Evolutionary conservation across 192 early-diverging fungal species (phyloP), one percentile per base, ranked within the genome.

Genomic region (Endogone sp.): DNA sequence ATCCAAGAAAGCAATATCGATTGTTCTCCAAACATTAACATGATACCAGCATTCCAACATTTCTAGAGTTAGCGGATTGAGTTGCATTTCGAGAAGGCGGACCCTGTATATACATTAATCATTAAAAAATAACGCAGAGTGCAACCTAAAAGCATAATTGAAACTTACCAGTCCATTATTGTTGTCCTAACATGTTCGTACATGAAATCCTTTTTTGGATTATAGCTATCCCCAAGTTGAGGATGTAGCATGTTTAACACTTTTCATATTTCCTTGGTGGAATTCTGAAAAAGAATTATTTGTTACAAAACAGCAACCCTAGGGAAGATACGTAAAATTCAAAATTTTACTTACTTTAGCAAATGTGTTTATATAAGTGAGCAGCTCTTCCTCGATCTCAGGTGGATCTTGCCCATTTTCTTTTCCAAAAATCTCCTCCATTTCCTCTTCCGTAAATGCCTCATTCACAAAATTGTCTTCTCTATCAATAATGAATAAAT

Each of bases 101-200:
- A 71, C 49, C 69, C 69, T 71, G 27, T 30, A 71, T 25, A 49
- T 64, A 64, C 59, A 24, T 64, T 6, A 28, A 6, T 63, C 56
- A 58, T 60, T 62, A 30, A 60, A 61, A 65, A 11, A 54, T 63
- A 31, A 28, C 57, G 24, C 31, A 70, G 37, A 29, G 44, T 31
- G 22, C 37, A 61, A 25, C 20, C 23, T 13, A 71, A 31, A 49
- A 44, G 22, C 21, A 29, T 56, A 63, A 21, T 21, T 62, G 29
- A 25, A 29, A 57, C 69, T 64, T 25, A 71, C 69, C 69, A 71
- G 54, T 71, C 69, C 20, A 49, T 3, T 10, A 71, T 60, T 56
- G 69, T 70, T 24, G 69, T 70, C 60, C 63, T 71, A 16, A 71
- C 63, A 24, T 71, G 69, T 16, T 71, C 69, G 26, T 71, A 71